Percentiles rank a stretch among this genome's conserved stretches.
phyloP scores from a whole-genome alignment of 108 stramenopile genomes.

The Discostella pseudostelligera region DNA sequence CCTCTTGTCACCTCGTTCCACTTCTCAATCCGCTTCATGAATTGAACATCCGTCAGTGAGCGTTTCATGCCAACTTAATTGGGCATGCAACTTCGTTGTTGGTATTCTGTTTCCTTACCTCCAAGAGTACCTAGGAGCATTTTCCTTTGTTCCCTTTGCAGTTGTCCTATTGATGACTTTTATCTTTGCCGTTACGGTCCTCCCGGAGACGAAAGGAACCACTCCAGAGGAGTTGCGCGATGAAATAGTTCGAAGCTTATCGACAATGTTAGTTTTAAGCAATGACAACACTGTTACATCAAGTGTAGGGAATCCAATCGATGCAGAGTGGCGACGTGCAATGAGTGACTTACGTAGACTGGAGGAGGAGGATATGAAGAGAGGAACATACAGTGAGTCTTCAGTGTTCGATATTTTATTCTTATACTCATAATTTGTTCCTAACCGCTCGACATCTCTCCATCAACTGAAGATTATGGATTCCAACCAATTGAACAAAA shows the following conservation, averaged over 20 bases:
- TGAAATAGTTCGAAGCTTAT: constrained; percentile 44
- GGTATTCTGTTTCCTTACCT: constrained; percentile 89
- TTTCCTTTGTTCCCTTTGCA: constrained; percentile 86
- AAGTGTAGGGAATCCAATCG: constrained; percentile 45
- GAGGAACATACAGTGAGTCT: constrained; percentile 54
- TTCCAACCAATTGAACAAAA: constrained; percentile 52
- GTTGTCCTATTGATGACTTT: constrained; percentile 54
- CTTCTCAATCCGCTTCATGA: constrained; percentile 28
- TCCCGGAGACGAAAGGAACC: constrained; percentile 88
- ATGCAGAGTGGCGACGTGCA: constrained; percentile 79
- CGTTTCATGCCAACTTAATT: constrained; percentile 43
- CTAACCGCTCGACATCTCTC: not conserved
- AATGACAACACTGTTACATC: constrained; percentile 21
- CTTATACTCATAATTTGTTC: not conserved
- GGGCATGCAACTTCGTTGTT: constrained; percentile 91
- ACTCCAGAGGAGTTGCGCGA: constrained; percentile 66
- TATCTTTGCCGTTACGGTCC: constrained; percentile 48
- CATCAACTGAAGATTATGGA: constrained; percentile 49
- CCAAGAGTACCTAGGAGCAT: constrained; percentile 62
- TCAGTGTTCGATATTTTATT: not conserved
- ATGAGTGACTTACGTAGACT: constrained; percentile 83
- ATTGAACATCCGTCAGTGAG: constrained; percentile 20
- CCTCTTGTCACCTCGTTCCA: constrained; percentile 47
- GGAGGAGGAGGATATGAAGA: constrained; percentile 69
- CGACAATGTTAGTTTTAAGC: constrained; percentile 21